phyloP scores from a whole-genome alignment of 2,329 filamentous ascomycete genomes.

The Trichophyton mentagrophytes region DNA sequence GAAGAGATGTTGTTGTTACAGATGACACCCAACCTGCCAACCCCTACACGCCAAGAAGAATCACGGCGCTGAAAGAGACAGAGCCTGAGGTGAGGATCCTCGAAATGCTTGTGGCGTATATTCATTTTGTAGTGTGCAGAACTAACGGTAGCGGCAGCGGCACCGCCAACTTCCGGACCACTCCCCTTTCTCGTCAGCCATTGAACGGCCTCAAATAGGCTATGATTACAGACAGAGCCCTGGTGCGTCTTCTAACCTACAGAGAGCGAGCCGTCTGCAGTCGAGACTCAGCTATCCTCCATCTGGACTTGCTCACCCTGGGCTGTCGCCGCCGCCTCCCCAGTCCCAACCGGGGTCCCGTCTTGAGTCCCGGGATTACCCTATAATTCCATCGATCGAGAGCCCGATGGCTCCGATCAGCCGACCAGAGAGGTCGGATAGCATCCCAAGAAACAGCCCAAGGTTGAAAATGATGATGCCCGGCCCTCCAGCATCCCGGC shows the following conservation, averaged over 20 bases:
- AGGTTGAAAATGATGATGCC: neutral
- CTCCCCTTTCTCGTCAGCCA: slow-evolving; percentile 15
- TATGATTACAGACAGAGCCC: neutral
- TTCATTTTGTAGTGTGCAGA: slow-evolving; percentile 2
- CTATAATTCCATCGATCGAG: slow-evolving; percentile 28
- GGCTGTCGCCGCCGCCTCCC: neutral
- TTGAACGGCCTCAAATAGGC: slow-evolving; percentile 14
- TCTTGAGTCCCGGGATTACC: slow-evolving; percentile 10
- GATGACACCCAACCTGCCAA: neutral
- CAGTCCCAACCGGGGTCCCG: neutral
- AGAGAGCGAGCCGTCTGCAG: neutral
- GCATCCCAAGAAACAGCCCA: neutral
- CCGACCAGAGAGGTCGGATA: neutral
- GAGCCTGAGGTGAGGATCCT: neutral
- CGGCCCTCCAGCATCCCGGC: neutral
- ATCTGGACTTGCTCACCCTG: neutral
- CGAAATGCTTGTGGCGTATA: neutral
- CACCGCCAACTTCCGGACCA: slow-evolving; percentile 6
- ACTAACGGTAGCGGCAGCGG: slow-evolving; percentile 12
- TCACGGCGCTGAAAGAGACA: neutral
- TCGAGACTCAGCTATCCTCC: neutral
- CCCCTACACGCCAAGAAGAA: neutral
- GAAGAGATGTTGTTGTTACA: neutral
- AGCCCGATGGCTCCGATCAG: slow-evolving; percentile 10
- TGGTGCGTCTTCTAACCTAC: neutral